phyloP scores from a whole-genome alignment of 1,284 basidiomycete species.

The Vanrija sp. region DNA sequence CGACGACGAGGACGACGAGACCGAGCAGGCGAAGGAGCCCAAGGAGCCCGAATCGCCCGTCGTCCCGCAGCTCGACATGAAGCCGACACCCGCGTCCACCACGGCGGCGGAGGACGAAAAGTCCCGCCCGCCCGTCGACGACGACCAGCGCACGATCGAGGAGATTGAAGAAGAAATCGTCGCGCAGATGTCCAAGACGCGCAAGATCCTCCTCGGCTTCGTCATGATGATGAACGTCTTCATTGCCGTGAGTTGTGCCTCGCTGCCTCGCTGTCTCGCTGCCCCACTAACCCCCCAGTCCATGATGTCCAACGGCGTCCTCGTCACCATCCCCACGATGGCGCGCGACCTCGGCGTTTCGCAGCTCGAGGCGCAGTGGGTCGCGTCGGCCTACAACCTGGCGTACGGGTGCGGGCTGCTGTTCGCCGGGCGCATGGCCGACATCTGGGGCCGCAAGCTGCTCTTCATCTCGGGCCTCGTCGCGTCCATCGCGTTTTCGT shows the following conservation, averaged over 20 bases:
- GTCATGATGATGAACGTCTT: conserved; percentile 26
- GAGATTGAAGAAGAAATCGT: not conserved
- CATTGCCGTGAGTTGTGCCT: conserved; percentile 16
- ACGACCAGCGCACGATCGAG: not conserved
- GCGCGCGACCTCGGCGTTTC: conserved; percentile 35
- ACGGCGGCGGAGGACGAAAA: not conserved
- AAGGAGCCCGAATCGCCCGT: too few species aligned
- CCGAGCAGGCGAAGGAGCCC: not conserved
- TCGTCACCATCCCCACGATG: conserved; percentile 42
- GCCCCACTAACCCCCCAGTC: conserved; percentile 2
- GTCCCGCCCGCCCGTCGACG: not conserved
- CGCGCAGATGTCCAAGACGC: not conserved
- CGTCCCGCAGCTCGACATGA: not conserved
- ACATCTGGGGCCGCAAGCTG: conserved; percentile 42
- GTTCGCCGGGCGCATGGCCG: conserved; percentile 46
- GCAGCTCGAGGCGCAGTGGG: conserved; percentile 43
- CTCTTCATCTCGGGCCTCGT: conserved; percentile 41
- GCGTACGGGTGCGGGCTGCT: conserved; percentile 47
- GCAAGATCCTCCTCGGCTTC: conserved; percentile 17
- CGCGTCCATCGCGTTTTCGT: conserved; percentile 9
- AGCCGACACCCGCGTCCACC: not conserved
- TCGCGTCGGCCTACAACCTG: conserved; percentile 45
- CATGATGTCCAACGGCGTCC: conserved; percentile 12
- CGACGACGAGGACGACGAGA: not conserved
- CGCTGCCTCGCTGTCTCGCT: too few species aligned